Conservation (phyloP, 768 basidiomycete genomes). For the Serendipita sp. region DNA sequence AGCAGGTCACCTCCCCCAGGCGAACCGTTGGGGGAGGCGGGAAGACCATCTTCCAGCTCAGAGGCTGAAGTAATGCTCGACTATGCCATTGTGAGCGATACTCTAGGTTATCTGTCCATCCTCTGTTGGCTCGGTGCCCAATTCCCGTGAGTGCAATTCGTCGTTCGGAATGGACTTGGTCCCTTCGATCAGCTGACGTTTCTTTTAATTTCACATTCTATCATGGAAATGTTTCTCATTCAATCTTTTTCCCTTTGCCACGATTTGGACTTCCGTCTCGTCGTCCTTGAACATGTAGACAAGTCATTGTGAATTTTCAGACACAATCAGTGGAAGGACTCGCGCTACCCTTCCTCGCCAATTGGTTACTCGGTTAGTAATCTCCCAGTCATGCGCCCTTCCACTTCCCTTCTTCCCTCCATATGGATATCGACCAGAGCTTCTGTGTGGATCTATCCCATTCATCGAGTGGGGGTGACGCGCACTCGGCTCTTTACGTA, state of each 20-base stretch:
- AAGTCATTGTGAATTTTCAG: slow-evolving; percentile 64
- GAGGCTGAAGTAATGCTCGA: not conserved
- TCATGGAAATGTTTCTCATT: slow-evolving; percentile 3
- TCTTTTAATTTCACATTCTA: slow-evolving; percentile 5
- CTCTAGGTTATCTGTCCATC: slow-evolving; percentile 54
- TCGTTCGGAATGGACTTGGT: not conserved
- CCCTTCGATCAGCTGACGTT: not conserved
- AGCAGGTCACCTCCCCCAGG: too few species aligned
- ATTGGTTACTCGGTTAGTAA: slow-evolving; percentile 74
- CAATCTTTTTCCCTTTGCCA: not conserved
- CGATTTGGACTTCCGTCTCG: not conserved
- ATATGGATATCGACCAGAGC: not conserved
- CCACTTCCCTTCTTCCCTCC: not conserved
- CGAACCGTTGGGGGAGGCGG: too few species aligned
- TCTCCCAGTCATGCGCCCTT: not conserved
- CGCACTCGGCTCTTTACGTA: not conserved
- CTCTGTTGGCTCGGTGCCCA: slow-evolving; percentile 75
- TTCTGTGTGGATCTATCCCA: not conserved
- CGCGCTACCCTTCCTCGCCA: slow-evolving; percentile 81
- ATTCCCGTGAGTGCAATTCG: slow-evolving; percentile 49
- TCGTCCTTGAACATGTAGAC: slow-evolving; percentile 28
- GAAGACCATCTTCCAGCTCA: not conserved
- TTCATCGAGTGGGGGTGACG: not conserved
- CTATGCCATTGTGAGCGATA: slow-evolving; percentile 8
- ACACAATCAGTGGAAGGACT: slow-evolving; percentile 76